Evolutionary conservation across 2,329 filamentous ascomycete genomes (phyloP).

Genomic region (Daldinia sp.): DNA sequence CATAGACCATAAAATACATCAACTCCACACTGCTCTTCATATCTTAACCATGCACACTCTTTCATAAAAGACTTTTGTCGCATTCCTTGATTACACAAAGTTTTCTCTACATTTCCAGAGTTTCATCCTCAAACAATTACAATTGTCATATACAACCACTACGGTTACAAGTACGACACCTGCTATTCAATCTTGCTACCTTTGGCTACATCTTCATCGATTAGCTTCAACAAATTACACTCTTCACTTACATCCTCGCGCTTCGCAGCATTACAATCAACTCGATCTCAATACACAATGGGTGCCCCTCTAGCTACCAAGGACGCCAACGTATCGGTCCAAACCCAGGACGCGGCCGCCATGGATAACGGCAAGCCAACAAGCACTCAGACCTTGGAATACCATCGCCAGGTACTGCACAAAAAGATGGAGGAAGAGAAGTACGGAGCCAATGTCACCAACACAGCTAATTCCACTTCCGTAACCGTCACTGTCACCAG

Average conservation of each 20-base stretch:
- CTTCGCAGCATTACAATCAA: constrained; percentile 4
- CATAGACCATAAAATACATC: neutral
- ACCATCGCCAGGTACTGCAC: constrained; percentile 80
- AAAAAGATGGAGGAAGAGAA: constrained; percentile 75
- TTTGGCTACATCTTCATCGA: constrained; percentile 3
- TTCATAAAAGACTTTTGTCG: constrained; percentile 27
- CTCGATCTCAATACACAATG: constrained; percentile 57
- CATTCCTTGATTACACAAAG: constrained; percentile 22
- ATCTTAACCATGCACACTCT: constrained; percentile 32
- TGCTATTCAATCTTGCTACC: constrained; percentile 5
- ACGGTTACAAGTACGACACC: constrained; percentile 22
- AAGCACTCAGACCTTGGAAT: constrained; percentile 73
- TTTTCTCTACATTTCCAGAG: constrained; percentile 26
- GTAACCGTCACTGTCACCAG: constrained; percentile 20
- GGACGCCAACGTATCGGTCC: constrained; percentile 71
- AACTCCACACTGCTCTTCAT: constrained; percentile 2
- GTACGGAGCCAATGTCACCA: constrained; percentile 57
- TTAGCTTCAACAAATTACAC: neutral
- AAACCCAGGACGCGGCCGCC: constrained; percentile 48
- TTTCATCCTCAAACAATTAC: constrained; percentile 24
- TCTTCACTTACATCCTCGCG: neutral
- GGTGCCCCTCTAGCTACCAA: constrained; percentile 70
- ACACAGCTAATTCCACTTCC: constrained; percentile 17
- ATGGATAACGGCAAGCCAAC: constrained; percentile 45
- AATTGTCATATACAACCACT: constrained; percentile 15